Base-by-base conservation (phyloP, 2,329 filamentous ascomycete genomes). In the Claviceps purpurea region DNA sequence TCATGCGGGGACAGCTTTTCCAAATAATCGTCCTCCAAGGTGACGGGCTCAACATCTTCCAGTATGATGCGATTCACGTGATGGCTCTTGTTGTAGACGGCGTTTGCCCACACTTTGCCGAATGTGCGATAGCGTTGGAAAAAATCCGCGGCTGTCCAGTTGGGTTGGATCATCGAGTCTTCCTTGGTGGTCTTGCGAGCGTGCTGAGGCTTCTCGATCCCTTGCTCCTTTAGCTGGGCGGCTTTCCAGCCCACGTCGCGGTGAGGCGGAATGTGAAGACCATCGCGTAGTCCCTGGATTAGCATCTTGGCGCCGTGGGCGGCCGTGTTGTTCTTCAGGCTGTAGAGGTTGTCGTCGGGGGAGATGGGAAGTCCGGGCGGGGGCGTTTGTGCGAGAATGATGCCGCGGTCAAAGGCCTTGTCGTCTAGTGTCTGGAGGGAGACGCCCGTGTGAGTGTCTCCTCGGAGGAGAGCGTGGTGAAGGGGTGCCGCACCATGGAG, bases 371-470 rank as follows among this genome's bases (percentile, higher is more conserved):
- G 71, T 1, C 79, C 81, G 0, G 81, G 81, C 0, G 62, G 53
- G 0, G 78, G 74, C 0, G 81, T 84, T 67, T 94, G 89, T 16
- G 78, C 75, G 26, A 98, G 73, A 10, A 96, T 76, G 2, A 72
- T 66, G 30, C 93, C 93, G 54, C 82, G 79, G 65, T 98, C 93
- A 64, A 97, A 96, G 47, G 75, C 68, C 16, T 71, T 69, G 2
- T 81, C 76, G 65, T 96, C 81, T 40, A 98, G 76, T 0, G 91
- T 97, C 66, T 98, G 93, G 26, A 98, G 73, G 0, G 87, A 85
- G 22, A 96, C 77, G 24, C 93, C 93, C 0, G 86, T 88, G 54
- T 71, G 68, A 1, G 62, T 61, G 51, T 79, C 72, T 13, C 75
- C 70, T 30, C 76, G 70, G 14, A 97, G 73, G 39, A 97, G 74